phyloP scores from a whole-genome alignment of 345 rosid species.

The Geranium brycei region DNA sequence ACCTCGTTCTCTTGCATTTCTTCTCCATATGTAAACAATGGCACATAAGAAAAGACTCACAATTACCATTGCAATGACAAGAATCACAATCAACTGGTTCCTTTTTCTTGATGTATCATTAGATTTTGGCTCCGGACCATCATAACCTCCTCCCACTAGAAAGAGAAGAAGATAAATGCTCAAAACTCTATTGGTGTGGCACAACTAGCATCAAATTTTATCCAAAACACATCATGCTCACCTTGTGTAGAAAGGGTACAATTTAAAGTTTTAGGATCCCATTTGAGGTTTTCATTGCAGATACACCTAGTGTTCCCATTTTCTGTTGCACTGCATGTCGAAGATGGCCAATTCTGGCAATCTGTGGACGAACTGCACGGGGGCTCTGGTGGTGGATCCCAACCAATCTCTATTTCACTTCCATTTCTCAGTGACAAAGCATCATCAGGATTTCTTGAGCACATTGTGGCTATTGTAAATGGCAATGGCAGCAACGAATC shows the following conservation, averaged over 20 bases:
- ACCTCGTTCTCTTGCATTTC: constrained; percentile 27
- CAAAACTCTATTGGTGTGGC: too few relatives aligned
- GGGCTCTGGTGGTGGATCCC: constrained; percentile 16
- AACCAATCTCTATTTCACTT: constrained; percentile 14
- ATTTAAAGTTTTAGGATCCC: constrained; percentile 6
- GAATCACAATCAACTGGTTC: constrained; percentile 19
- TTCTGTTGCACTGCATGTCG: constrained; percentile 8
- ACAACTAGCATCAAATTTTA: too few relatives aligned
- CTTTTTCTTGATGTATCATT: constrained; percentile 8
- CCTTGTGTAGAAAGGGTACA: constrained; percentile 20
- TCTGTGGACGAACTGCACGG: constrained; percentile 8
- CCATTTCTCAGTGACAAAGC: constrained; percentile 12
- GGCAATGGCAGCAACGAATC: constrained; percentile 7
- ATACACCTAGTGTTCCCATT: constrained; percentile 8
- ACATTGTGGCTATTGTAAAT: constrained; percentile 2
- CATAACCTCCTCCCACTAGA: neutral
- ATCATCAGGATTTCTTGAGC: constrained; percentile 11
- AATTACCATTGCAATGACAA: constrained; percentile 25
- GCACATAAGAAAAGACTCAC: constrained; percentile 25
- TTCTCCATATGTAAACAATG: constrained; percentile 24
- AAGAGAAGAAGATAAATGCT: too few relatives aligned
- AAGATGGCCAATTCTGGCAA: constrained; percentile 15
- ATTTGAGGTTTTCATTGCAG: constrained; percentile 6
- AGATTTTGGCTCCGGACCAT: neutral
- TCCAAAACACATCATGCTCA: too few relatives aligned